Conservation (phyloP, 2,329 filamentous ascomycete species). For the Fusarium torulosum region DNA sequence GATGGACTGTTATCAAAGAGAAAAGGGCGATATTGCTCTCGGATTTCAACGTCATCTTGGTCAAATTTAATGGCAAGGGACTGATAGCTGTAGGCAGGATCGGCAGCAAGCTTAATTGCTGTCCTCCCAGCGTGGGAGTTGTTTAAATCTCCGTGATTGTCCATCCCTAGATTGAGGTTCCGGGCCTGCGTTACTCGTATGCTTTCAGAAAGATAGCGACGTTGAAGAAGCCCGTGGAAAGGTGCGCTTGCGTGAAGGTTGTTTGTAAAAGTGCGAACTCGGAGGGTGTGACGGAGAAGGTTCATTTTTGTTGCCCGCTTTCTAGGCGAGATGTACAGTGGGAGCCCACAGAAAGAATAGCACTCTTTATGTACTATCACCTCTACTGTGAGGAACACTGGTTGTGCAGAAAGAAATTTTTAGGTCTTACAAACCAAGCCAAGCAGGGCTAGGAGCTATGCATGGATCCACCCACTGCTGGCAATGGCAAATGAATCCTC, state of each 20-base stretch:
- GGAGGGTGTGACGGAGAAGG: neutral
- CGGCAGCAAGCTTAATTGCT: neutral
- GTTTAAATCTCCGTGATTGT: neutral
- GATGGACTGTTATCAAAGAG: neutral
- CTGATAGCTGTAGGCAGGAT: neutral
- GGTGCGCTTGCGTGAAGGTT: neutral
- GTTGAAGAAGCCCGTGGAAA: fast-evolving
- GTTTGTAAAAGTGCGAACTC: neutral
- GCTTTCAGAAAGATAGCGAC: neutral
- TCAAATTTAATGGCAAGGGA: neutral
- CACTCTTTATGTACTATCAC: neutral
- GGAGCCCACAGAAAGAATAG: too few species aligned
- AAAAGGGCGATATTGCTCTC: neutral
- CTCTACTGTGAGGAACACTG: too few species aligned
- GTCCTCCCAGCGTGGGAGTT: conserved; percentile 1
- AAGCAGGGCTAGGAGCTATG: too few species aligned
- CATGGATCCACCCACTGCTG: neutral
- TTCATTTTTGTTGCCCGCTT: neutral
- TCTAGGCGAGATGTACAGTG: neutral
- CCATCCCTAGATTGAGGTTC: neutral
- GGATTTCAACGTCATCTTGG: neutral
- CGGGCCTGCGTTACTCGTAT: neutral
- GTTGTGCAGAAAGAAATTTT: too few species aligned
- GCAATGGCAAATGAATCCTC: too few species aligned
- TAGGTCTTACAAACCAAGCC: too few species aligned